phyloP scores from a whole-genome alignment of 2,329 filamentous ascomycete species.

The Spiromastix sp. region DNA sequence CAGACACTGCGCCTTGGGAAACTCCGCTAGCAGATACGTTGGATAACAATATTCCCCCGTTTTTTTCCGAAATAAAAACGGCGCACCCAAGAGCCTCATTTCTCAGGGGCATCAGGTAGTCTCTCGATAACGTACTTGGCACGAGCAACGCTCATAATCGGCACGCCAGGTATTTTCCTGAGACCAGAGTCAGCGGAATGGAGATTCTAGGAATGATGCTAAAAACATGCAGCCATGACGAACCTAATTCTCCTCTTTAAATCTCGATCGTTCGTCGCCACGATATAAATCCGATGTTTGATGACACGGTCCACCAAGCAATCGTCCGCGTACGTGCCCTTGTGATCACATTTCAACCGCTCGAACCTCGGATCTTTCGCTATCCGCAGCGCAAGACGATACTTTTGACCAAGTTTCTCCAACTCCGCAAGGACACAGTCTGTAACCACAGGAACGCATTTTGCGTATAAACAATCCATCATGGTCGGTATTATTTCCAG shows the following conservation, averaged over 20 bases:
- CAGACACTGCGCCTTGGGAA: too few species aligned
- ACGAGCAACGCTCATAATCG: slow-evolving; percentile 65
- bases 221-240: slow-evolving; percentile 3
- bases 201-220: neutral
- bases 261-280: slow-evolving; percentile 61
- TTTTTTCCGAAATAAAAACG: too few species aligned
- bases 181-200: neutral
- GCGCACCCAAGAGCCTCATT: too few species aligned
- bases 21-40: too few species aligned
- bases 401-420: slow-evolving; percentile 82
- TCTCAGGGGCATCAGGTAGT: slow-evolving; percentile 71
- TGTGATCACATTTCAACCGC: slow-evolving; percentile 78
- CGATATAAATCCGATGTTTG: slow-evolving; percentile 68
- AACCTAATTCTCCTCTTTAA: slow-evolving; percentile 66
- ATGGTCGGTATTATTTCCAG: slow-evolving; percentile 76
- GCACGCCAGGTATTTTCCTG: slow-evolving; percentile 60
- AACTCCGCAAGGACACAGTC: slow-evolving; percentile 74
- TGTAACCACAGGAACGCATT: slow-evolving; percentile 81
- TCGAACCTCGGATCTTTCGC: slow-evolving; percentile 86
- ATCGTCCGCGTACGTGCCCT: slow-evolving; percentile 79
- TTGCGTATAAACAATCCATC: slow-evolving; percentile 91
- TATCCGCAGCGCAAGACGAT: slow-evolving; percentile 73
- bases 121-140: slow-evolving; percentile 94
- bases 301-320: slow-evolving; percentile 65
- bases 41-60: too few species aligned